A percentile compares a stretch with the other conserved stretches of the same genome.
Evolutionary conservation across 352 stramenopile genomes (phyloP).

Genomic region (Phytophthora syringae): DNA sequence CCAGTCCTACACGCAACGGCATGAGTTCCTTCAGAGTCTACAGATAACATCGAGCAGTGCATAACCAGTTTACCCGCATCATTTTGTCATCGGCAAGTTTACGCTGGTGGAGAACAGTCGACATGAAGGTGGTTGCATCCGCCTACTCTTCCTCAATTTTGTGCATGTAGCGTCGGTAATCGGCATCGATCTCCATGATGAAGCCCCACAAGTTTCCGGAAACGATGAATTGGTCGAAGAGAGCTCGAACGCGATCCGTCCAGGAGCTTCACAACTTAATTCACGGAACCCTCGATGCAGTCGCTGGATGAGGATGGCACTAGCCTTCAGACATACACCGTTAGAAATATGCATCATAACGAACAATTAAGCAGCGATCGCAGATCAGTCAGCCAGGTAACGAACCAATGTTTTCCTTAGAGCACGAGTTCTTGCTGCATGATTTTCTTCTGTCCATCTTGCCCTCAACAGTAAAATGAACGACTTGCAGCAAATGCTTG

Average conservation of each 20-base stretch:
- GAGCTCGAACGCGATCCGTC: conserved; percentile 43
- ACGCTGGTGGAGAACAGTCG: conserved; percentile 51
- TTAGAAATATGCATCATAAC: conserved; percentile 8
- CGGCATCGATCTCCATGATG: conserved; percentile 62
- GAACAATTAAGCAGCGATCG: not conserved
- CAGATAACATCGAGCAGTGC: not conserved
- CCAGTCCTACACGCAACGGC: conserved; percentile 44
- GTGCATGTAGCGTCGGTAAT: conserved; percentile 60
- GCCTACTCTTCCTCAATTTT: conserved; percentile 49
- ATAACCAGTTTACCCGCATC: conserved; percentile 50
- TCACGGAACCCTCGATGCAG: conserved; percentile 57
- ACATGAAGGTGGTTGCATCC: conserved; percentile 59
- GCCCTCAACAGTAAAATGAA: too few relatives aligned
- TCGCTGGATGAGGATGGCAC: conserved; percentile 52
- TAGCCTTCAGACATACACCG: conserved; percentile 13
- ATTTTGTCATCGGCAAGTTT: conserved; percentile 57
- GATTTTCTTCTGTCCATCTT: conserved; percentile 40
- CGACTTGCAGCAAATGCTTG: too few relatives aligned
- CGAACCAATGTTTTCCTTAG: conserved; percentile 29
- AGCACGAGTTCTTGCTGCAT: conserved; percentile 28
- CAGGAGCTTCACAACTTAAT: conserved; percentile 44
- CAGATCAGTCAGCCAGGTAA: not conserved
- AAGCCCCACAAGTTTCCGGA: conserved; percentile 70
- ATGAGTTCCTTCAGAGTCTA: not conserved
- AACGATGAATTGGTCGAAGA: conserved; percentile 56